These are phyloP conservation scores for Exophiala xenobiotica DNA, from an alignment of 2,329 filamentous ascomycete species.

Conservation along the genomic window DNA sequence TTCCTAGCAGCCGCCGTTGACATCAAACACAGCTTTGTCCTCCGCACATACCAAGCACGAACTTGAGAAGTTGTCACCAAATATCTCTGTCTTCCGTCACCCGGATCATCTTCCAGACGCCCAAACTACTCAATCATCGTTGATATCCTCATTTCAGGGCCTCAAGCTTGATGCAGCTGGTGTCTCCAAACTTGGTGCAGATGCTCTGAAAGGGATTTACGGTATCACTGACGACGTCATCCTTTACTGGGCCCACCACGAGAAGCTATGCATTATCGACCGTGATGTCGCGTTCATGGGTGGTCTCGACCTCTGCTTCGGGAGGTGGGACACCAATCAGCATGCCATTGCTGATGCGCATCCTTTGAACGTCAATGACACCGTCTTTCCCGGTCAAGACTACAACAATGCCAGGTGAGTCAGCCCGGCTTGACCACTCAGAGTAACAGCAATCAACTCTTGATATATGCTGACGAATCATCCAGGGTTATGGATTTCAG, in stretches of 20 bases:
- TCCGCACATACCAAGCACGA: conserved; percentile 75
- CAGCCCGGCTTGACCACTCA: too few relatives aligned
- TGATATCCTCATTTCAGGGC: conserved; percentile 57
- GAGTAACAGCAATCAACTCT: background rate
- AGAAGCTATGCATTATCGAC: conserved; percentile 84
- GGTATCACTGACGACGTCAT: conserved; percentile 78
- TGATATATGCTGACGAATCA: background rate
- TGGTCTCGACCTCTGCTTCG: conserved; percentile 83
- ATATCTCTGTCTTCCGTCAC: conserved; percentile 86
- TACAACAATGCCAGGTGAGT: conserved; percentile 73
- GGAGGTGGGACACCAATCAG: conserved; percentile 83
- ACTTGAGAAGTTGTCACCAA: conserved; percentile 73
- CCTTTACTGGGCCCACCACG: conserved; percentile 89
- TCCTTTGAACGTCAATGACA: conserved; percentile 70
- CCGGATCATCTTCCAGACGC: conserved; percentile 81
- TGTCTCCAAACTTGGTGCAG: conserved; percentile 65
- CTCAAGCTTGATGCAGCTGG: conserved; percentile 56
- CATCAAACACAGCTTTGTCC: conserved; percentile 56
- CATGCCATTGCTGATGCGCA: conserved; percentile 84
- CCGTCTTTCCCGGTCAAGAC: conserved; percentile 85
- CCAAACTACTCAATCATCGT: conserved; percentile 61
- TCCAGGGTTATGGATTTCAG: conserved; percentile 71
- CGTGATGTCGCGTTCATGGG: conserved; percentile 84
- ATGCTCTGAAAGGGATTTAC: conserved; percentile 75
- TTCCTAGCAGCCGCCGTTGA: conserved; percentile 41